These are phyloP conservation scores for Nakazawaea pomicola DNA, from an alignment of 805 yeast genomes.

Conservation along the genomic window DNA sequence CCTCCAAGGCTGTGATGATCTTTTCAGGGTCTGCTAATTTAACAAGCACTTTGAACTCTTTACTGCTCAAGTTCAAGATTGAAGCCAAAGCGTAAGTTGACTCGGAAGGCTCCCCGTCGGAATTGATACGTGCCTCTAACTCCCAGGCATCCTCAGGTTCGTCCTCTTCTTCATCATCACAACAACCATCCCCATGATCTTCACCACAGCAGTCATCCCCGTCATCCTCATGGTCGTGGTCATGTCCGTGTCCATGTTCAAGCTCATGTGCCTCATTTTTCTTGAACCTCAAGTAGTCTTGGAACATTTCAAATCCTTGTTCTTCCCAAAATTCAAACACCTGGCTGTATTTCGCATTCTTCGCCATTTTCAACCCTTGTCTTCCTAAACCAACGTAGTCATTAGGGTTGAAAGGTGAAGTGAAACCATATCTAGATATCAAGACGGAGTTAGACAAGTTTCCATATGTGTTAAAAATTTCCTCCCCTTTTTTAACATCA, in stretches of 20 bases:
- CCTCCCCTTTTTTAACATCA: conserved; percentile 43
- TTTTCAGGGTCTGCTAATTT: conserved; percentile 8
- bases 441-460: conserved; percentile 60
- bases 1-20: background rate
- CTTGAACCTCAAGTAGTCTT: conserved; percentile 16
- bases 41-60: conserved; percentile 22
- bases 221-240: conserved; percentile 15
- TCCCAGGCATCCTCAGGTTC: conserved; percentile 38
- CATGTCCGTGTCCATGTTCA: conserved; percentile 15
- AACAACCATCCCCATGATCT: conserved; percentile 19
- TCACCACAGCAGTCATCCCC: conserved; percentile 17
- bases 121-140: conserved; percentile 32
- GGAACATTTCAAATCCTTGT: conserved; percentile 26
- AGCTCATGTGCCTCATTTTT: conserved; percentile 9
- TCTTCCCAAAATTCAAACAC: conserved; percentile 47
- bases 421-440: conserved; percentile 77
- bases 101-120: conserved; percentile 39
- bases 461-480: conserved; percentile 82
- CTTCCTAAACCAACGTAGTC: conserved; percentile 57
- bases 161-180: conserved; percentile 22
- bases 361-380: conserved; percentile 35
- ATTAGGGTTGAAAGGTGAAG: conserved; percentile 44
- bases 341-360: conserved; percentile 28
- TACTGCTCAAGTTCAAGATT: conserved; percentile 26
- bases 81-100: conserved; percentile 39